These are phyloP conservation scores for Blastomyces percursus DNA, from an alignment of 2,329 filamentous ascomycete genomes.

Conservation along the genomic window DNA sequence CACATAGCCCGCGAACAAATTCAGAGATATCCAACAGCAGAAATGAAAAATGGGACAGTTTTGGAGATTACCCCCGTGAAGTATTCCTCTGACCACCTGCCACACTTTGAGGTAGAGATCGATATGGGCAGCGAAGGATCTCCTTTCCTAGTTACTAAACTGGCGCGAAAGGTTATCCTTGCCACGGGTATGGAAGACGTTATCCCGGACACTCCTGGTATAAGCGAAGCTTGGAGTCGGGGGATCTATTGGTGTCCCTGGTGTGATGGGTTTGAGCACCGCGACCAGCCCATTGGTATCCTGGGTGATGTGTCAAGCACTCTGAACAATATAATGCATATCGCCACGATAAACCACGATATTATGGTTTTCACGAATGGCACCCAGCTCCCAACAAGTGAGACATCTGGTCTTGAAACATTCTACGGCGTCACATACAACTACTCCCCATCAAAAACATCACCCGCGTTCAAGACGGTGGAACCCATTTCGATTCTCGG, in stretches of 20 bases:
- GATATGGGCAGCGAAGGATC: neutral
- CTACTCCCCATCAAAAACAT: slow-evolving; percentile 44
- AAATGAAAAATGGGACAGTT: slow-evolving; percentile 45
- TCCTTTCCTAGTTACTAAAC: slow-evolving; percentile 21
- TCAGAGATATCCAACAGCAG: slow-evolving; percentile 40
- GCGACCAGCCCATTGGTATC: slow-evolving; percentile 47
- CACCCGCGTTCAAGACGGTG: slow-evolving; percentile 35
- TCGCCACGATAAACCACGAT: slow-evolving; percentile 45
- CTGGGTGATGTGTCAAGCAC: slow-evolving; percentile 39
- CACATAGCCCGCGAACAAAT: slow-evolving; percentile 45
- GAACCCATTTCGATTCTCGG: slow-evolving; percentile 19
- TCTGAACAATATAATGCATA: slow-evolving; percentile 40
- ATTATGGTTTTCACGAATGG: slow-evolving; percentile 51
- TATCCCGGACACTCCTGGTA: slow-evolving; percentile 45
- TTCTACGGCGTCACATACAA: slow-evolving; percentile 44
- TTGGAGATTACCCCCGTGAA: slow-evolving; percentile 23
- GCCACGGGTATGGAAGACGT: slow-evolving; percentile 48
- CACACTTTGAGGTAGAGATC: neutral
- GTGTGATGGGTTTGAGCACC: slow-evolving; percentile 54
- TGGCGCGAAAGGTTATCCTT: slow-evolving; percentile 46
- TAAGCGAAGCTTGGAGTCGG: slow-evolving; percentile 46
- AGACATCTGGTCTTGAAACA: slow-evolving; percentile 42
- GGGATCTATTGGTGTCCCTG: slow-evolving; percentile 55
- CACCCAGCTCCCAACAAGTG: slow-evolving; percentile 41
- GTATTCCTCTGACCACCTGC: slow-evolving; percentile 7